phyloP scores from a whole-genome alignment of 345 rosid species.

The Gossypium raimondii region DNA sequence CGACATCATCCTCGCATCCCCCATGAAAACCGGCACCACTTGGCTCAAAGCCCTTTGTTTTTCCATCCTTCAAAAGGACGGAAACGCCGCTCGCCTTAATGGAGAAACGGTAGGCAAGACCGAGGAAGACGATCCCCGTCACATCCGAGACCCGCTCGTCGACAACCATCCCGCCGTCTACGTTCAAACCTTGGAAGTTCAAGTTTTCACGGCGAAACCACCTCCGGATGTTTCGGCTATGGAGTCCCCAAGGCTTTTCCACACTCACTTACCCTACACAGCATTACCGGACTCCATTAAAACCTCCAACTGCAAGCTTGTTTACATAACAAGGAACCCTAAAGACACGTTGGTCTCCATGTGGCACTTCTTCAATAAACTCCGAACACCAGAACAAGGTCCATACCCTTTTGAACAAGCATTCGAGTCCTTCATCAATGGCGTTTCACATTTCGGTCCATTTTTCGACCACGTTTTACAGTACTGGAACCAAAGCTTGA shows the following conservation, averaged over 20 bases:
- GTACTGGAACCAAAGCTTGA: constrained; percentile 29
- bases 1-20: constrained; percentile 30
- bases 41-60: constrained; percentile 36
- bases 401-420: constrained; percentile 21
- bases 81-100: background rate
- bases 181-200: constrained; percentile 21
- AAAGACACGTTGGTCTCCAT: constrained; percentile 30
- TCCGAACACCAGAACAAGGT: background rate
- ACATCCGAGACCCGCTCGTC: constrained; percentile 7
- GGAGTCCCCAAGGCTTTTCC: constrained; percentile 23
- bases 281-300: constrained; percentile 27
- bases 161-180: constrained; percentile 21
- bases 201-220: constrained; percentile 8
- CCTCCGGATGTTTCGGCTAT: constrained; percentile 12
- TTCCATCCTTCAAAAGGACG: constrained; percentile 19
- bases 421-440: constrained; percentile 29
- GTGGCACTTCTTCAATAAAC: constrained; percentile 30
- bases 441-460: constrained; percentile 29
- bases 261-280: constrained; percentile 31
- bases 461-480: constrained; percentile 31
- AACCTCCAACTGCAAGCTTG: constrained; percentile 26
- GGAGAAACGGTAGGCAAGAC: background rate
- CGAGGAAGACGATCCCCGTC: background rate
- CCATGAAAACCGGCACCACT: constrained; percentile 38
- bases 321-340: constrained; percentile 31